Evolutionary conservation across 805 yeast species (phyloP).

Genomic region (Wickerhamiella domercqiae): DNA sequence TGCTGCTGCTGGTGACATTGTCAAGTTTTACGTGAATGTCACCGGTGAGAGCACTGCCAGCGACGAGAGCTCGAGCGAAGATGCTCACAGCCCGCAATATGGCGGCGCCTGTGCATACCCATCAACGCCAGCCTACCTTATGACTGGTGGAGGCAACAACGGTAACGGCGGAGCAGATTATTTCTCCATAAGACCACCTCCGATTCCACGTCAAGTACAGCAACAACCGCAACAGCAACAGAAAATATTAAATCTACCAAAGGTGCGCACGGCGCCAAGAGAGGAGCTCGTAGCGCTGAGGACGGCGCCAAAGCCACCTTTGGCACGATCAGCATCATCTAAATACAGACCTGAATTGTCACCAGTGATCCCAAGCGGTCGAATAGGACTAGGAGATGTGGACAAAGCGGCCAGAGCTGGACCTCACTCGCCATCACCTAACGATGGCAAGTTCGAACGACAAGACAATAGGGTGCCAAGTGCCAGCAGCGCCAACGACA

Average conservation of each 20-base stretch:
- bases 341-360: constrained; percentile 19
- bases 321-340: constrained; percentile 18
- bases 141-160: constrained; percentile 32
- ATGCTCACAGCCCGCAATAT: not conserved
- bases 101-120: constrained; percentile 27
- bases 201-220: not conserved
- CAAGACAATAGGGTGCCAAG: no score
- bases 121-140: constrained; percentile 53
- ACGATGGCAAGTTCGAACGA: no score
- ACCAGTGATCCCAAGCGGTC: constrained; percentile 11
- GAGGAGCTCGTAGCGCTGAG: constrained; percentile 46
- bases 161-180: constrained; percentile 10
- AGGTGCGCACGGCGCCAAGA: not conserved
- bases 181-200: constrained; percentile 7
- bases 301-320: constrained; percentile 32
- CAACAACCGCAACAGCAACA: not conserved
- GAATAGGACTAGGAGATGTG: no score
- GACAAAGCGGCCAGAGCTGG: no score
- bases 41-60: constrained; percentile 1
- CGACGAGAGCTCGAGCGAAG: not conserved
- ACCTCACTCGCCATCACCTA: no score
- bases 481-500: not conserved
- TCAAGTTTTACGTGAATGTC: constrained; percentile 12
- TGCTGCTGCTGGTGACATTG: constrained; percentile 18
- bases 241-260: not conserved